These are phyloP conservation scores for Roridomyces roridus DNA, from an alignment of 768 basidiomycete species.

Conservation along the genomic window DNA sequence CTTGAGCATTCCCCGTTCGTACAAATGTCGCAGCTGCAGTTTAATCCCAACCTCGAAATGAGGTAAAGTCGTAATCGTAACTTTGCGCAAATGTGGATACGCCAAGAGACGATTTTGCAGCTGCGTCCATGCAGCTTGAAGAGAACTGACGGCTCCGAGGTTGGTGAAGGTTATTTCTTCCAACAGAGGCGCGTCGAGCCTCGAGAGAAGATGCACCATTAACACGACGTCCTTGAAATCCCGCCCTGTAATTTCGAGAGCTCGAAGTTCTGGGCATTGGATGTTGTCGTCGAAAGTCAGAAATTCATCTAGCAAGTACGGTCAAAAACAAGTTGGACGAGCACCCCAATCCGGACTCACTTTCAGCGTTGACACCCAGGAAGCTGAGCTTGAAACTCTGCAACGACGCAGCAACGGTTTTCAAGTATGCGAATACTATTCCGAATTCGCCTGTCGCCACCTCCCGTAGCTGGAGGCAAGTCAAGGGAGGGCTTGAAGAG, in stretches of 20 bases:
- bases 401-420: conserved; percentile 4
- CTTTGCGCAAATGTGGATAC: conserved; percentile 2
- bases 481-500: conserved; percentile 4
- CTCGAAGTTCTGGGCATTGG: background rate
- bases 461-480: conserved; percentile 16
- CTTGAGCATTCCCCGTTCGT: conserved; percentile 3
- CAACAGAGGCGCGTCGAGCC: background rate
- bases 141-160: background rate
- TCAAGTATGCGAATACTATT: conserved; percentile 8
- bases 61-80: conserved; percentile 1
- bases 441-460: conserved; percentile 5
- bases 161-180: conserved; percentile 9
- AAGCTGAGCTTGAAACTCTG: conserved; percentile 13
- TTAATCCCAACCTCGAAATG: background rate
- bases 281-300: background rate
- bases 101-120: background rate
- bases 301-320: background rate
- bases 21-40: background rate
- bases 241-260: conserved; percentile 4
- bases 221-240: conserved; percentile 1
- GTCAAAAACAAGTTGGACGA: background rate
- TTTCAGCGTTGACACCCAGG: conserved; percentile 6
- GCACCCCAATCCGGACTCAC: conserved; percentile 4
- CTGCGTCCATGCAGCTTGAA: conserved; percentile 1
- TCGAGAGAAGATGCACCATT: conserved; percentile 5